Base-by-base conservation (phyloP, 108 stramenopile species). In the Pinguiococcus pyrenoidosus region DNA sequence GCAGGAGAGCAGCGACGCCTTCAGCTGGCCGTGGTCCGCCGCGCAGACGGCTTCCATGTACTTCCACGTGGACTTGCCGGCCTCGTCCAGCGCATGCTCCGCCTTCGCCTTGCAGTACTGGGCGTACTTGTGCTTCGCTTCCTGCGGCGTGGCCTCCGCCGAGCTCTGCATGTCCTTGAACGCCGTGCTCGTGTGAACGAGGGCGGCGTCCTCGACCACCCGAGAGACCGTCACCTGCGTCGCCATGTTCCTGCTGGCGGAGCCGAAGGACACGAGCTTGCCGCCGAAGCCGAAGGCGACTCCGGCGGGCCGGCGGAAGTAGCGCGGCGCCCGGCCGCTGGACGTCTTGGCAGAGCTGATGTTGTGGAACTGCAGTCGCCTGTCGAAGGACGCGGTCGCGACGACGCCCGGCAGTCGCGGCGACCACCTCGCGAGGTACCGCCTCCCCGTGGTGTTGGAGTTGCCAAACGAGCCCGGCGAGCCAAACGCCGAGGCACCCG, bases 241-340 rank as follows among this genome's bases (percentile, higher is more conserved):
- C 5, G n/a, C 7, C n/a, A n/a, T 16, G 5, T 5, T n/a, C 14
- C 39, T n/a, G 25, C 12, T 25, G n/a, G 5, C 32, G 18, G 77
- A 41, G 35, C 52, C 78, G 44, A 82, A 79, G 8, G 72, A 65
- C 3, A 88, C 81, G 23, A 92, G 54, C 18, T 65, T 44, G 32
- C 89, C 94, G 6, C 94, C 94, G 66, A 89, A 96, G 20, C 81
- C 83, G 50, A 82, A 86, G 17, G 84, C 77, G 20, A 86, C 89
- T 17, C 82, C 79, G 37, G 71, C 72, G 18, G 70, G 60, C n/a
- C 83, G 78, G 17, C 65, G 72, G 76, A 89, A 78, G 91, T 91
- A 96, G 54, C 80, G 83, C n/a, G 90, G 90, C 20, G 91, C 85
- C 29, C 86, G 75, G 34, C 86, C 87, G 17, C 29, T 44, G 68